These are phyloP conservation scores for Blakeslea trispora DNA, from an alignment of 371 early-diverging fungal genomes.

Conservation along the genomic window DNA sequence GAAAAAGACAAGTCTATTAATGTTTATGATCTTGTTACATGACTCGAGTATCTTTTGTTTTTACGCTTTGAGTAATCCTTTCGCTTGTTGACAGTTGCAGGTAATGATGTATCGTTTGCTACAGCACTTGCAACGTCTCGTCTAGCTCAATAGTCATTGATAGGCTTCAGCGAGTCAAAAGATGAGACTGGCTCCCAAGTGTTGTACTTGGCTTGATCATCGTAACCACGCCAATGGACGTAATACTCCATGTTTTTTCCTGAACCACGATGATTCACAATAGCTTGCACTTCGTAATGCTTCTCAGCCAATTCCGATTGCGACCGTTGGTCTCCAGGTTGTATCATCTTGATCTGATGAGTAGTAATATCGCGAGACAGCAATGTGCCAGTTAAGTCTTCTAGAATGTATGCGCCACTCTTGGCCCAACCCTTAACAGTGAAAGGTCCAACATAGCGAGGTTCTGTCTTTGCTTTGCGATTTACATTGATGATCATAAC, in stretches of 20 bases:
- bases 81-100: too few species aligned
- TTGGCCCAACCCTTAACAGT: background rate
- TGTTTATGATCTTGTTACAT: too few species aligned
- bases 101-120: too few species aligned
- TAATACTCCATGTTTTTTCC: background rate
- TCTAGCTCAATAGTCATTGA: too few species aligned
- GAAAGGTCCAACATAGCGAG: background rate
- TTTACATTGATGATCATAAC: slow-evolving; percentile 9
- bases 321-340: background rate
- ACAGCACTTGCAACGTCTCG: too few species aligned
- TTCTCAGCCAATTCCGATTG: background rate
- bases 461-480: background rate
- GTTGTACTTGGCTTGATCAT: background rate
- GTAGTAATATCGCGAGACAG: slow-evolving; percentile 11
- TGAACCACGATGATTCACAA: background rate
- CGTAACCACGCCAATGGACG: background rate
- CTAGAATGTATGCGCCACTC: background rate
- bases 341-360: slow-evolving; percentile 4
- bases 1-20: too few species aligned
- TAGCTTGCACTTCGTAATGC: slow-evolving; percentile 5
- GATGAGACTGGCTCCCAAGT: too few species aligned
- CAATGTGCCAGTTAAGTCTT: background rate
- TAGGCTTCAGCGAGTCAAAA: too few species aligned
- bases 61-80: too few species aligned
- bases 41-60: too few species aligned